A percentile compares a stretch with the other conserved stretches of the same genome.
Conservation (phyloP, 805 yeast genomes). For the Cyberlindnera xylosilytica region DNA sequence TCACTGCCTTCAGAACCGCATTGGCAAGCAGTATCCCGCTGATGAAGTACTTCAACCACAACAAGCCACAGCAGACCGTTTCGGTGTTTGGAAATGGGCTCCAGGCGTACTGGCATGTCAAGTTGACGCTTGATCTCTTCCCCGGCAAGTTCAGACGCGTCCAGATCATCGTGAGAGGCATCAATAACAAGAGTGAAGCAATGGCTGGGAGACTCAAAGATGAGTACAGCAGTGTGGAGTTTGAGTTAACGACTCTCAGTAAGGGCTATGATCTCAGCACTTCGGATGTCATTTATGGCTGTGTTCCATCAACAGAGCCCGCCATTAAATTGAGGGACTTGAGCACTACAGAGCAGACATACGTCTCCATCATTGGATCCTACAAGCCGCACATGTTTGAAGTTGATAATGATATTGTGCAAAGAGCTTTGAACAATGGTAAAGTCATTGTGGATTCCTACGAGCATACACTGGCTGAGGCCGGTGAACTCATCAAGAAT, state of each 20-base stretch:
- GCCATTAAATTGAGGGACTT: conserved; percentile 36
- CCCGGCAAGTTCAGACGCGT: conserved; percentile 36
- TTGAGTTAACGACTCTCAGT: conserved; percentile 23
- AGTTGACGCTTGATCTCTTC: conserved; percentile 40
- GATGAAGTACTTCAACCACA: conserved; percentile 32
- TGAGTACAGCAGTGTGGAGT: conserved; percentile 30
- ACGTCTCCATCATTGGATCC: conserved; percentile 61
- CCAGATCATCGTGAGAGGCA: conserved; percentile 43
- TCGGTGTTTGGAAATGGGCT: conserved; percentile 59
- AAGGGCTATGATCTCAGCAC: conserved; percentile 30
- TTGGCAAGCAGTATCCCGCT: conserved; percentile 50
- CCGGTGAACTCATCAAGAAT: conserved; percentile 60
- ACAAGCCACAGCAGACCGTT: conserved; percentile 23
- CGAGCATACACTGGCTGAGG: conserved; percentile 53
- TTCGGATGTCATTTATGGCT: conserved; percentile 53
- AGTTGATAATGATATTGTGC: conserved; percentile 44
- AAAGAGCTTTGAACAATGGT: conserved; percentile 33
- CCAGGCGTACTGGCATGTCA: conserved; percentile 64
- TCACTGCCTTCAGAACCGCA: conserved; percentile 70
- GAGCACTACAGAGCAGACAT: conserved; percentile 31
- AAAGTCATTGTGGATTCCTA: conserved; percentile 58
- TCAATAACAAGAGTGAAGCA: conserved; percentile 33
- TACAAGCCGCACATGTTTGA: conserved; percentile 68
- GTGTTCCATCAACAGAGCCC: conserved; percentile 55
- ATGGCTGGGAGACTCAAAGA: conserved; percentile 27